A percentile compares a stretch with the other conserved stretches of the same genome.
Evolutionary conservation across 2,329 filamentous ascomycete species (phyloP).

Genomic region (Diplodia sapinea): DNA sequence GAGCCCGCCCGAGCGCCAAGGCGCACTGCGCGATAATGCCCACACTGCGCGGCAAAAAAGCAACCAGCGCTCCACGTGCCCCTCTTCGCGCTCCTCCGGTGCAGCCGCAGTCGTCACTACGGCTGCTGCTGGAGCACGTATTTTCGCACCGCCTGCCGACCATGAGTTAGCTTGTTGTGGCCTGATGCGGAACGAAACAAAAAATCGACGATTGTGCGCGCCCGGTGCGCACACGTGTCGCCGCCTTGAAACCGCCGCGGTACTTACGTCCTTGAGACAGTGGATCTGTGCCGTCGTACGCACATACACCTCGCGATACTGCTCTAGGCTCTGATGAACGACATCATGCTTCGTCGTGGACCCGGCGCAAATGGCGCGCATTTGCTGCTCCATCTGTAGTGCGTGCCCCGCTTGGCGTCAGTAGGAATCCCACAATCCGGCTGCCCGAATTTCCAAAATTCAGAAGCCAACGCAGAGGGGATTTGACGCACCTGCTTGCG

Average conservation of each 20-base stretch:
- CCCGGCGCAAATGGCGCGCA: constrained; percentile 96
- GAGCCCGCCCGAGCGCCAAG: constrained; percentile 24
- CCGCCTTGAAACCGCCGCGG: constrained; percentile 1
- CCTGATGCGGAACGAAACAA: constrained; percentile 29
- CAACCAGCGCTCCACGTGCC: constrained; percentile 28
- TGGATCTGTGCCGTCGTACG: constrained; percentile 79
- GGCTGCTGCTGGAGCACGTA: constrained; percentile 43
- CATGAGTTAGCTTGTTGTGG: constrained; percentile 34
- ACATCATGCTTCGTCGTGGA: constrained; percentile 75
- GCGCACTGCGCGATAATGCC: constrained; percentile 18
- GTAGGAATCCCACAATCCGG: constrained; percentile 23
- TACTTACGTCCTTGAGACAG: constrained; percentile 59
- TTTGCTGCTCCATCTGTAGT: constrained; percentile 81
- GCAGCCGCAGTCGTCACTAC: constrained; percentile 12
- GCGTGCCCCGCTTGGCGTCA: constrained; percentile 24
- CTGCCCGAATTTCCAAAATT: constrained; percentile 28
- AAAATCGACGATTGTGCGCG: constrained; percentile 11
- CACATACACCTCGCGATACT: constrained; percentile 85
- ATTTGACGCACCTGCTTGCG: constrained; percentile 72
- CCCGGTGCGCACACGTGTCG: constrained; percentile 25
- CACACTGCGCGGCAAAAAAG: constrained; percentile 9
- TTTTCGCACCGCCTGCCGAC: constrained; percentile 47
- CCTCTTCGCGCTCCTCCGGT: constrained; percentile 21
- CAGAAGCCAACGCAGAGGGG: background rate
- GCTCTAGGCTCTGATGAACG: constrained; percentile 79